Percentiles rank a stretch among this genome's conserved stretches.
Conservation (phyloP, 192 early-diverging fungal genomes). For the Dispira simplex region DNA sequence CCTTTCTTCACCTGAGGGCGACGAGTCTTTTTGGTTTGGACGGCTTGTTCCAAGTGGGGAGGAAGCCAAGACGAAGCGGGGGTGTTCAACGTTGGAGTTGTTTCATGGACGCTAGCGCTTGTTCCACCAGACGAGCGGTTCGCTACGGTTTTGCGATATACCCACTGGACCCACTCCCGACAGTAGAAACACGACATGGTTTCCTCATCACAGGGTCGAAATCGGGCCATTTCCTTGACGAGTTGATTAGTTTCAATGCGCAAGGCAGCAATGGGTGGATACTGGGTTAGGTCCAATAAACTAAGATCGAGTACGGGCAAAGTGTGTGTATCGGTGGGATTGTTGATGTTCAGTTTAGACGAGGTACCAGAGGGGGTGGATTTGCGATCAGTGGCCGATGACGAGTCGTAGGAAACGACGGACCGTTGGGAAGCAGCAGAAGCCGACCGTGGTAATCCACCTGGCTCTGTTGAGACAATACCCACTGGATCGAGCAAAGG, state of each 20-base stretch:
- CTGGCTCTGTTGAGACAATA: background rate
- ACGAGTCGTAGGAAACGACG: background rate
- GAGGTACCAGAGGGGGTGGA: background rate
- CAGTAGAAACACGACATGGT: constrained; percentile 57
- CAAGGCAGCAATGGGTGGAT: constrained; percentile 33
- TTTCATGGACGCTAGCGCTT: background rate
- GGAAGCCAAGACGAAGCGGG: background rate
- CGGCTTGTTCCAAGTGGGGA: background rate
- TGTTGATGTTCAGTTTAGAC: constrained; percentile 12
- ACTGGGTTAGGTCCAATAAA: constrained; percentile 16
- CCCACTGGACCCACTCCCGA: constrained; percentile 64
- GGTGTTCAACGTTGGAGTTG: background rate
- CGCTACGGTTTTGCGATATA: constrained; percentile 48
- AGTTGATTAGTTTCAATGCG: constrained; percentile 42
- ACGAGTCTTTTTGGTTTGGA: background rate
- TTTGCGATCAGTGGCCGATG: background rate
- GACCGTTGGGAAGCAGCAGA: background rate
- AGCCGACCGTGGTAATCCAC: background rate
- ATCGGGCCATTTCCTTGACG: constrained; percentile 51
- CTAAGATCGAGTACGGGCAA: constrained; percentile 14
- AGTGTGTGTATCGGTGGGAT: constrained; percentile 9
- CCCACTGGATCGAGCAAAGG: no score
- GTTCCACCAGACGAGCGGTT: constrained; percentile 8
- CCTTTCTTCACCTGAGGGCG: background rate
- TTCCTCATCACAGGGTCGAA: constrained; percentile 51